These are phyloP conservation scores for Styphnolobium japonicum DNA, from an alignment of 306 rosid genomes.

Conservation along the genomic window DNA sequence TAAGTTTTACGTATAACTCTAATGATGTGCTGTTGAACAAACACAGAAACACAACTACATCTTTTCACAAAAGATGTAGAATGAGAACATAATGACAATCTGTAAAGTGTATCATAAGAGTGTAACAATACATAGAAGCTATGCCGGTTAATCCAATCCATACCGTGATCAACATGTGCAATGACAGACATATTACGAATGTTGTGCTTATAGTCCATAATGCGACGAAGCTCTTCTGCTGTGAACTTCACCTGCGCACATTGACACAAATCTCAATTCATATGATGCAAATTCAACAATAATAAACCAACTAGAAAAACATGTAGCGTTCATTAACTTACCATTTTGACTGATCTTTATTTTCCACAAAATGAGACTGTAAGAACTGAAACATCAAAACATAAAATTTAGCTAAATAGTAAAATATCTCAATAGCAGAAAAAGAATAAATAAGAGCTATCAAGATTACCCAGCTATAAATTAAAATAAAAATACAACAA, in stretches of 20 bases:
- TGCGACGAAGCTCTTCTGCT: constrained; percentile 82
- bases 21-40: no score
- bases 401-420: background rate
- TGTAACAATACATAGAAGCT: background rate
- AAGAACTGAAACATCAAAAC: constrained; percentile 11
- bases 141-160: background rate
- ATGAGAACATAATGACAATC: background rate
- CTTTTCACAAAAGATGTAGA: no score
- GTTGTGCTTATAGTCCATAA: constrained; percentile 85
- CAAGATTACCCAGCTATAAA: background rate
- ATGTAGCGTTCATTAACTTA: background rate
- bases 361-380: background rate
- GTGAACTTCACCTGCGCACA: constrained; percentile 90
- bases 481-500: background rate
- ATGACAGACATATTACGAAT: constrained; percentile 97
- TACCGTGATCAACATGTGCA: constrained; percentile 94
- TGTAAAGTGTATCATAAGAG: background rate
- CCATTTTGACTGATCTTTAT: constrained; percentile 58
- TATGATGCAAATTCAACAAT: background rate
- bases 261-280: background rate
- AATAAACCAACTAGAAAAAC: background rate
- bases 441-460: no score
- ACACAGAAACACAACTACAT: background rate
- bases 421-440: background rate
- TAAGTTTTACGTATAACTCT: no score